Evolutionary conservation across 2,329 filamentous ascomycete genomes (phyloP).

Genomic region (Fusarium algeriense): DNA sequence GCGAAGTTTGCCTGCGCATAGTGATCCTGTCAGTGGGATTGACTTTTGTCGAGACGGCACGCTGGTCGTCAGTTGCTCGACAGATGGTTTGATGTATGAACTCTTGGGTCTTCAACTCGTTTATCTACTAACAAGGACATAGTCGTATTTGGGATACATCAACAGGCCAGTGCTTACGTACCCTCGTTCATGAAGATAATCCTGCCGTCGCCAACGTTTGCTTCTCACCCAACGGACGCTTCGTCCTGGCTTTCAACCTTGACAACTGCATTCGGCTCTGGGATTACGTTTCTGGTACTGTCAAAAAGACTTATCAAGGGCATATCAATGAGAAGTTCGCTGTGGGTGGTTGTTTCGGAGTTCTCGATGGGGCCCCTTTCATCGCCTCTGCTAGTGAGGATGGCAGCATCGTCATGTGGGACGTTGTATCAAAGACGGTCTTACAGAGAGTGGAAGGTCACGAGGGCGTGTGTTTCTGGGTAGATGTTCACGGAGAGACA

Average conservation of each 20-base stretch:
- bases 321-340: slow-evolving; percentile 88
- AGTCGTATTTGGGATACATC: slow-evolving; percentile 95
- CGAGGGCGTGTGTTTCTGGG: slow-evolving; percentile 73
- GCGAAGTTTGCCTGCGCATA: slow-evolving; percentile 92
- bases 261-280: slow-evolving; percentile 92
- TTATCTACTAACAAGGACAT: slow-evolving; percentile 30
- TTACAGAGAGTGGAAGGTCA: slow-evolving; percentile 73
- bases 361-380: slow-evolving; percentile 65
- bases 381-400: slow-evolving; percentile 90
- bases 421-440: slow-evolving; percentile 86
- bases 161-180: slow-evolving; percentile 94
- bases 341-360: slow-evolving; percentile 85
- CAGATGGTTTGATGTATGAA: slow-evolving; percentile 85
- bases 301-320: slow-evolving; percentile 97
- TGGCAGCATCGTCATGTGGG: slow-evolving; percentile 87
- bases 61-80: slow-evolving; percentile 89
- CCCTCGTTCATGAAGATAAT: slow-evolving; percentile 96
- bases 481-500: slow-evolving; percentile 68
- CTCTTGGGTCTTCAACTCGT: neutral
- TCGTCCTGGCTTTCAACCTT: slow-evolving; percentile 89
- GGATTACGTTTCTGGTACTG: slow-evolving; percentile 92
- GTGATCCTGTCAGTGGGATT: slow-evolving; percentile 92
- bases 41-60: slow-evolving; percentile 95
- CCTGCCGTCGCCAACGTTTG: slow-evolving; percentile 88
- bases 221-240: slow-evolving; percentile 95